Percentiles rank a stretch among this genome's conserved stretches.
Conservation (phyloP, 2,329 filamentous ascomycete genomes). For the Fusarium sp. region DNA sequence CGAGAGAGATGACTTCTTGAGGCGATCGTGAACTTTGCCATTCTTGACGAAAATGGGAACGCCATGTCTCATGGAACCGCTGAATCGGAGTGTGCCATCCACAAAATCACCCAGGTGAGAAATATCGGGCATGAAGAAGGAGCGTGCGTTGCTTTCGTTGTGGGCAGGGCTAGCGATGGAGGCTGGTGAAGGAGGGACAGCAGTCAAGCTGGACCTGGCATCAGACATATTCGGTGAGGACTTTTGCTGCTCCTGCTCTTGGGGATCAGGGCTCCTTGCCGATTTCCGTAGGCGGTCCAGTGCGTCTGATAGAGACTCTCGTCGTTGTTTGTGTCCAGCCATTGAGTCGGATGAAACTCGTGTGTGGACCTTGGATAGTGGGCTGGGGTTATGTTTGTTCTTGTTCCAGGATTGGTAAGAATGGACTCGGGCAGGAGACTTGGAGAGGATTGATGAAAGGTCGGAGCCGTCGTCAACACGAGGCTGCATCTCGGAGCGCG, state of each 20-base stretch:
- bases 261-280: slow-evolving; percentile 49
- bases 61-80: slow-evolving; percentile 63
- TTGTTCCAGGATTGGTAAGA: slow-evolving; percentile 46
- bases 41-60: slow-evolving; percentile 68
- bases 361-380: slow-evolving; percentile 53
- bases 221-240: slow-evolving; percentile 54
- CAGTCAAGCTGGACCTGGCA: slow-evolving; percentile 56
- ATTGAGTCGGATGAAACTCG: slow-evolving; percentile 48
- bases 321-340: slow-evolving; percentile 42
- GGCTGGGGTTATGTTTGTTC: slow-evolving; percentile 52
- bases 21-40: slow-evolving; percentile 61
- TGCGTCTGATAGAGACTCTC: slow-evolving; percentile 51
- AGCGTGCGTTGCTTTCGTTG: slow-evolving; percentile 59
- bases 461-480: slow-evolving; percentile 66
- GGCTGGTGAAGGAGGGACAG: slow-evolving; percentile 55
- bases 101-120: slow-evolving; percentile 69
- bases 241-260: slow-evolving; percentile 43
- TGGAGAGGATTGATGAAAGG: slow-evolving; percentile 58
- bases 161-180: slow-evolving; percentile 51
- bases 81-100: slow-evolving; percentile 65
- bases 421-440: slow-evolving; percentile 51
- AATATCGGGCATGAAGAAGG: slow-evolving; percentile 67
- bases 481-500: slow-evolving; percentile 64
- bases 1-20: slow-evolving; percentile 49
- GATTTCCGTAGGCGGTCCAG: slow-evolving; percentile 53